Conservation (phyloP, 2,329 filamentous ascomycete genomes). For the Fusarium citri region DNA sequence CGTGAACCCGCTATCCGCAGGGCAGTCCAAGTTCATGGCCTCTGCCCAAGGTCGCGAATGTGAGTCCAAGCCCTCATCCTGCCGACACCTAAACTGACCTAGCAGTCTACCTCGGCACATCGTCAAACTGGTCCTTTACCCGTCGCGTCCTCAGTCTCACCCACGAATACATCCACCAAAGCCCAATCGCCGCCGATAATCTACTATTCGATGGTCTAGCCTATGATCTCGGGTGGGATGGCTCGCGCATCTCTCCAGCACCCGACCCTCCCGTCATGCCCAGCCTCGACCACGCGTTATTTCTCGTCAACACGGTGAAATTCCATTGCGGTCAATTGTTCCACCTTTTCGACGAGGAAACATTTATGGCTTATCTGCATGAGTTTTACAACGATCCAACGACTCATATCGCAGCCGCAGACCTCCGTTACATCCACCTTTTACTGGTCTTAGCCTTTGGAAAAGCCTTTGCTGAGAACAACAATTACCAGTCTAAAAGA, state of each 20-base stretch:
- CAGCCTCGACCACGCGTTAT: slow-evolving; percentile 63
- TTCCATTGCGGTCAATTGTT: slow-evolving; percentile 67
- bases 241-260: slow-evolving; percentile 46
- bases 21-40: slow-evolving; percentile 56
- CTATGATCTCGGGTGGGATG: slow-evolving; percentile 65
- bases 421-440: slow-evolving; percentile 65
- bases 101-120: slow-evolving; percentile 57
- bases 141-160: slow-evolving; percentile 61
- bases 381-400: slow-evolving; percentile 46
- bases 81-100: too few relatives aligned
- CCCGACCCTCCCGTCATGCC: slow-evolving; percentile 52
- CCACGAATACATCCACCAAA: slow-evolving; percentile 59
- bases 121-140: slow-evolving; percentile 68
- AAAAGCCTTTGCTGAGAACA: slow-evolving; percentile 61
- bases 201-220: slow-evolving; percentile 63
- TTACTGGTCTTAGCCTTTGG: slow-evolving; percentile 66
- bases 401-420: slow-evolving; percentile 24
- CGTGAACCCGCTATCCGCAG: slow-evolving; percentile 57
- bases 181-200: slow-evolving; percentile 55
- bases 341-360: slow-evolving; percentile 65
- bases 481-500: slow-evolving; percentile 47
- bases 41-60: slow-evolving; percentile 56
- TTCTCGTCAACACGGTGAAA: slow-evolving; percentile 66
- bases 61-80: slow-evolving; percentile 40
- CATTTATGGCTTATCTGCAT: slow-evolving; percentile 56